phyloP scores from a whole-genome alignment of 2,329 filamentous ascomycete species.

The Aspergillus clavatus region DNA sequence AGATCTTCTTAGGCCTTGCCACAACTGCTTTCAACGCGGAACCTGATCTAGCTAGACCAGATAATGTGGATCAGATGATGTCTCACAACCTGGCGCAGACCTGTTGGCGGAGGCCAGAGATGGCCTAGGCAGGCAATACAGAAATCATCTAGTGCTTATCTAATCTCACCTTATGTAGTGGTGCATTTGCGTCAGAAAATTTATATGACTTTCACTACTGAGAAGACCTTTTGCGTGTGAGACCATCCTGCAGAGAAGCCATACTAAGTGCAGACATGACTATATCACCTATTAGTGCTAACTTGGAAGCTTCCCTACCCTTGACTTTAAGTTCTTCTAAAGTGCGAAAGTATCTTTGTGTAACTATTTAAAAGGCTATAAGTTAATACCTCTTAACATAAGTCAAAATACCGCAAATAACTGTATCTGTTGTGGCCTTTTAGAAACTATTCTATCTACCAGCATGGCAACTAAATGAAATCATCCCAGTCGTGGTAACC shows the following conservation, averaged over 20 bases:
- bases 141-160: background rate
- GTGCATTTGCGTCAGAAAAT: background rate
- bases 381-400: too few relatives aligned
- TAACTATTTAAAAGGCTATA: too few relatives aligned
- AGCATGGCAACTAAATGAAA: constrained; percentile 3
- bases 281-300: too few relatives aligned
- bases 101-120: background rate
- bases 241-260: too few relatives aligned
- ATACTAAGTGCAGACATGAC: too few relatives aligned
- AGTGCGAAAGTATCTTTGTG: too few relatives aligned
- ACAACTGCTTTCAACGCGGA: background rate
- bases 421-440: too few relatives aligned
- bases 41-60: background rate
- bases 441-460: constrained; percentile 1
- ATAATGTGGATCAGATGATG: background rate
- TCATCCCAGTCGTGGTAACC: constrained; percentile 14
- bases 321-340: too few relatives aligned
- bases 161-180: background rate
- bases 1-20: background rate
- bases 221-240: too few relatives aligned
- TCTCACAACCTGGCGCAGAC: background rate
- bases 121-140: background rate
- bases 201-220: too few relatives aligned
- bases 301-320: too few relatives aligned
- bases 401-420: too few relatives aligned